Evolutionary conservation across 805 yeast genomes (phyloP).

Genomic region (Pichia exigua): DNA sequence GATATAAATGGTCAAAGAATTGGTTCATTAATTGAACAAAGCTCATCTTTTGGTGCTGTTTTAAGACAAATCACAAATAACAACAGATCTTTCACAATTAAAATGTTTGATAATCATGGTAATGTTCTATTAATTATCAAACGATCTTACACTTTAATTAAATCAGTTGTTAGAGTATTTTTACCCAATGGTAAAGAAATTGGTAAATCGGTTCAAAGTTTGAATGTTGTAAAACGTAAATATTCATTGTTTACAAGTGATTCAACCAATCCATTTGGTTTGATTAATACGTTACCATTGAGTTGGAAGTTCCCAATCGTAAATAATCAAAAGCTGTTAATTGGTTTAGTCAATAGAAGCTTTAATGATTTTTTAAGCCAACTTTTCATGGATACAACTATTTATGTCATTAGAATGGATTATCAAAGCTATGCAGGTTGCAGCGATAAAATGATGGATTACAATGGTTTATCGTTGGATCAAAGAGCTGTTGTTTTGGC

Average conservation of each 20-base stretch:
- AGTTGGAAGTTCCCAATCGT: background rate
- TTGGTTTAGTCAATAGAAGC: background rate
- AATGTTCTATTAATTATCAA: background rate
- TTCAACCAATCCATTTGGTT: background rate
- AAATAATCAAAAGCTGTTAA: background rate
- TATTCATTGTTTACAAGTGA: background rate
- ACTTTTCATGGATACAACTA: background rate
- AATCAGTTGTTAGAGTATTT: background rate
- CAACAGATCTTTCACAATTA: background rate
- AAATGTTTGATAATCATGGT: background rate
- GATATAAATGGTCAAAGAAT: background rate
- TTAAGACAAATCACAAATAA: background rate
- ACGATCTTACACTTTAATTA: background rate
- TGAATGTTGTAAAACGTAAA: background rate
- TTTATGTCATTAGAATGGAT: background rate
- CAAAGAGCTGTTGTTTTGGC: background rate
- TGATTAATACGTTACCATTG: background rate
- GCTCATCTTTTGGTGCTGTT: background rate
- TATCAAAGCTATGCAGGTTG: background rate
- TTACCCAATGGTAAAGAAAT: background rate
- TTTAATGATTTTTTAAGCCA: background rate
- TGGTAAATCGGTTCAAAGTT: background rate
- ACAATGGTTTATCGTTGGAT: background rate
- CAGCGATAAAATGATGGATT: background rate
- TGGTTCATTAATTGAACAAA: background rate